These are phyloP conservation scores for Heliamphora pulchella DNA, from an alignment of 179 eudicot genomes.

Conservation along the genomic window DNA sequence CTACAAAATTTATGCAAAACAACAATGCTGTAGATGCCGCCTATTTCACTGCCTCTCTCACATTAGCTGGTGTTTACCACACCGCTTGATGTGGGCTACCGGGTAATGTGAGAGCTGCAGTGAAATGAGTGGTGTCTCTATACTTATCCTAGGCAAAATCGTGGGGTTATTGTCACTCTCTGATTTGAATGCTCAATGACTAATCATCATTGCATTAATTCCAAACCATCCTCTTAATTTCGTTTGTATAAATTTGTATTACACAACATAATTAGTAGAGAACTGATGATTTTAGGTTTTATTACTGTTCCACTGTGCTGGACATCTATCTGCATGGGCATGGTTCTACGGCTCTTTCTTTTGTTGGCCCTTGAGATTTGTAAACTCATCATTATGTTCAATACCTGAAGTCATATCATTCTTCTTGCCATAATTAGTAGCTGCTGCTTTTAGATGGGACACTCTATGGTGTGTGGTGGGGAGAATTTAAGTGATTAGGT, in stretches of 20 bases:
- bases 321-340: neutral
- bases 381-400: neutral
- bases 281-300: neutral
- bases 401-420: neutral
- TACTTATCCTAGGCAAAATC: too few relatives aligned
- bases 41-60: too few relatives aligned
- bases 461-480: too few relatives aligned
- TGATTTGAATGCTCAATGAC: neutral
- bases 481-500: too few relatives aligned
- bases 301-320: neutral
- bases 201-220: neutral
- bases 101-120: too few relatives aligned
- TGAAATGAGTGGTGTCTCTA: too few relatives aligned
- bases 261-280: neutral
- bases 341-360: neutral
- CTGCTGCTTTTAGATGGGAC: too few relatives aligned
- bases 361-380: neutral
- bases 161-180: neutral
- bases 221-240: neutral
- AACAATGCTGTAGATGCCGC: too few relatives aligned
- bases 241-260: neutral
- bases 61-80: too few relatives aligned
- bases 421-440: neutral
- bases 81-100: too few relatives aligned
- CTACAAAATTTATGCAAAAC: neutral